phyloP scores from a whole-genome alignment of 768 basidiomycete species.

The Pulveroboletus sp. region DNA sequence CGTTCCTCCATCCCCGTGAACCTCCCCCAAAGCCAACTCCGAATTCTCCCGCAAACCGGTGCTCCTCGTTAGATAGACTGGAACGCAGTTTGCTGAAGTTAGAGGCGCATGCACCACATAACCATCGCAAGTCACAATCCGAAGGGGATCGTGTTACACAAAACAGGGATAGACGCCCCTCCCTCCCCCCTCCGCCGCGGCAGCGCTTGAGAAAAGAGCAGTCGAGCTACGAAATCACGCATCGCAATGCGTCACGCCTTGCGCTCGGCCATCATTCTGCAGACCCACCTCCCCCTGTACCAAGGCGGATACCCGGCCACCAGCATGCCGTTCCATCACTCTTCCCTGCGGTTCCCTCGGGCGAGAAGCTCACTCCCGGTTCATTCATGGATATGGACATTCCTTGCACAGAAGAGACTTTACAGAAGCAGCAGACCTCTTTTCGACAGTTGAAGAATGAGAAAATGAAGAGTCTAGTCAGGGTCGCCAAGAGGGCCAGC shows the following conservation, averaged over 20 bases:
- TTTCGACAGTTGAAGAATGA: slow-evolving; percentile 8
- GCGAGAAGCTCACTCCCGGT: slow-evolving; percentile 6
- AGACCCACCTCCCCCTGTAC: slow-evolving; percentile 4
- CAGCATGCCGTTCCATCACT: not conserved
- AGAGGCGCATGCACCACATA: slow-evolving; percentile 27
- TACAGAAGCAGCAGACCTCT: slow-evolving; percentile 12
- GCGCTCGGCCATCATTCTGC: slow-evolving; percentile 5
- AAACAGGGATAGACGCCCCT: slow-evolving; percentile 16
- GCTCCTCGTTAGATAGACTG: slow-evolving; percentile 32
- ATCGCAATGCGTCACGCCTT: not conserved
- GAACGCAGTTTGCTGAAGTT: slow-evolving; percentile 34
- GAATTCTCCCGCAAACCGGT: slow-evolving; percentile 14
- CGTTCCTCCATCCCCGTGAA: slow-evolving; percentile 15
- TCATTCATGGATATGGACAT: slow-evolving; percentile 37
- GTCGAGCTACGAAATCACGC: slow-evolving; percentile 3
- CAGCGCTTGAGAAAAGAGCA: slow-evolving; percentile 12
- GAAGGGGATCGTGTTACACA: slow-evolving; percentile 6
- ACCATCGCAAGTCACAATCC: slow-evolving; percentile 21
- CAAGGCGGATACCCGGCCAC: not conserved
- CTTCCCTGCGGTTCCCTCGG: not conserved
- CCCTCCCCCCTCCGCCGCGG: slow-evolving; percentile 16
- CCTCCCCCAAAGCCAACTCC: slow-evolving; percentile 21
- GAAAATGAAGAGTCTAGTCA: slow-evolving; percentile 20
- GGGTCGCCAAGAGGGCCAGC: slow-evolving; percentile 25
- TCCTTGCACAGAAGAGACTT: slow-evolving; percentile 6